These are phyloP conservation scores for Hura crepitans DNA, from an alignment of 441 rosid genomes.

Conservation along the genomic window DNA sequence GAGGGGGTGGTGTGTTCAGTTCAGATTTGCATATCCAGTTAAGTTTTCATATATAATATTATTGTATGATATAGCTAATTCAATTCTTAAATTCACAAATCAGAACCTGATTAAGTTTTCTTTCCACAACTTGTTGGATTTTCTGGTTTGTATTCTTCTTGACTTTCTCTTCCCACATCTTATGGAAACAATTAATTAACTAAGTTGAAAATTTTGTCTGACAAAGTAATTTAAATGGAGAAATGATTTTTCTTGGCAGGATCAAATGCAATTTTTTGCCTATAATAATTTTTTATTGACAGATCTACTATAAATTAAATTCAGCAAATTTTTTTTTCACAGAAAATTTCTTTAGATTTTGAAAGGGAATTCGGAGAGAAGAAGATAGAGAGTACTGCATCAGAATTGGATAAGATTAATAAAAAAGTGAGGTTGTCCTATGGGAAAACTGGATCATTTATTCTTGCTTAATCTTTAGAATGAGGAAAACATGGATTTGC, in stretches of 20 bases:
- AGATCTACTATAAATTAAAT: too few relatives aligned
- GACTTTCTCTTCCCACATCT: background rate
- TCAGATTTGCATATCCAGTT: too few relatives aligned
- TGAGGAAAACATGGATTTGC: conserved; percentile 1
- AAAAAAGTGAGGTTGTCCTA: conserved; percentile 18
- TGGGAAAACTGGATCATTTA: background rate
- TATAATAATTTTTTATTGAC: too few relatives aligned
- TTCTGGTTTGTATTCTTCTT: background rate
- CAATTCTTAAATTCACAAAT: background rate
- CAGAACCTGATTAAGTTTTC: background rate
- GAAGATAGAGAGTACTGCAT: background rate
- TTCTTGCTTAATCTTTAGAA: background rate
- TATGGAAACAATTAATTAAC: background rate
- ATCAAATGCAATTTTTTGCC: too few relatives aligned
- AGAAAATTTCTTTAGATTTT: background rate
- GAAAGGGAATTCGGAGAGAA: background rate
- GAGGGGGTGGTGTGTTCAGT: background rate
- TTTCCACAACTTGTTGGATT: background rate
- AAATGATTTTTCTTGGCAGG: too few relatives aligned
- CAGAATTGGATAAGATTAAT: background rate
- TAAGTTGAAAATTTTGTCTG: background rate
- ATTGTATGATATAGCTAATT: background rate
- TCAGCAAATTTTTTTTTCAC: too few relatives aligned
- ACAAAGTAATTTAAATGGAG: background rate
- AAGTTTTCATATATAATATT: background rate